Percentiles rank a stretch among this genome's conserved stretches.
phyloP scores from a whole-genome alignment of 176 grass and related monocot species.

The Avena atlantica region DNA sequence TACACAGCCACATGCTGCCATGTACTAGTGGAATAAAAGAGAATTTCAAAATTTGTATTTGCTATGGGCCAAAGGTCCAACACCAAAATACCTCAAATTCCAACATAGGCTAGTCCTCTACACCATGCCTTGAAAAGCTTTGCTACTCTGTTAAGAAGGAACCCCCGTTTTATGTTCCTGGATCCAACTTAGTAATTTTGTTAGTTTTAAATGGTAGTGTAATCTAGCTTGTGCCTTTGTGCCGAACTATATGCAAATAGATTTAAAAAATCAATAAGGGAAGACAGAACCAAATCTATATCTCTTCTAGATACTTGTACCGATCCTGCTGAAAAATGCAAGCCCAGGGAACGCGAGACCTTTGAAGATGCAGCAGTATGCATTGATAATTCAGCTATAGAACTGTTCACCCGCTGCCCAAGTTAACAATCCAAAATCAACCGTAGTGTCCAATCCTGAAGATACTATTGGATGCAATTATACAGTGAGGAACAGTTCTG shows the following conservation, averaged over 20 bases:
- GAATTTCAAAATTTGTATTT: no score
- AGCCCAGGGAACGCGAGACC: neutral
- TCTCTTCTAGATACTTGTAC: no score
- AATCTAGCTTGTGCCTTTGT: slow-evolving; percentile 15
- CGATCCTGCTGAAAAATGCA: no score
- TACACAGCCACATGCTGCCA: no score
- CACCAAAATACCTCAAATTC: no score
- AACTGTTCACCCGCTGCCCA: slow-evolving; percentile 25
- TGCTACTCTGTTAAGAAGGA: no score
- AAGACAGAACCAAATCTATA: neutral
- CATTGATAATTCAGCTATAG: slow-evolving; percentile 33
- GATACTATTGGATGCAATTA: neutral
- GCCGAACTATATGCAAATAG: slow-evolving; percentile 32
- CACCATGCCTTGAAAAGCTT: no score
- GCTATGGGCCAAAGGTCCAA: no score
- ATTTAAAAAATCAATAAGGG: slow-evolving; percentile 43
- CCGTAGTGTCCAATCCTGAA: slow-evolving; percentile 10
- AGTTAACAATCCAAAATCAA: slow-evolving; percentile 20
- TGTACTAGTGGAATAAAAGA: no score
- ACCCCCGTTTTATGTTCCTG: neutral
- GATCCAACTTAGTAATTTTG: slow-evolving; percentile 4
- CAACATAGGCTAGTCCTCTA: no score
- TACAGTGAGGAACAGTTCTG: slow-evolving; percentile 3
- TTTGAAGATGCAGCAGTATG: slow-evolving; percentile 20
- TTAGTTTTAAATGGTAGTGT: neutral